These are phyloP conservation scores for Capronia coronata DNA, from an alignment of 2,329 filamentous ascomycete genomes.

Conservation along the genomic window DNA sequence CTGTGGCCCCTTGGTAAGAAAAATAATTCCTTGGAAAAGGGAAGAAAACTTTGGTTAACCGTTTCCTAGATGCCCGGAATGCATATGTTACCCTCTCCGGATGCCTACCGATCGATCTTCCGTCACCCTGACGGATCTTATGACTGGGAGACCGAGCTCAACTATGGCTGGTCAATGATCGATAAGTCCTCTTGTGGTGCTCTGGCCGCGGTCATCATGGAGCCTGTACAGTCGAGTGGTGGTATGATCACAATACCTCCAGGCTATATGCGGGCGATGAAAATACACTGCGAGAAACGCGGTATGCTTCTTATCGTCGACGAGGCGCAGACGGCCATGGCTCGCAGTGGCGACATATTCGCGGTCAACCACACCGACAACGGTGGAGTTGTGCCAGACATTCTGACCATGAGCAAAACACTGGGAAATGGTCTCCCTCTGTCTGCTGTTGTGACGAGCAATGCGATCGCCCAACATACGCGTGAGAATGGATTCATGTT, in stretches of 20 bases:
- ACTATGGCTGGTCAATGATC: constrained; percentile 56
- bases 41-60: too few relatives aligned
- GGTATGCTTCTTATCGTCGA: constrained; percentile 55
- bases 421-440: constrained; percentile 56
- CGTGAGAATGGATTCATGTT: constrained; percentile 51
- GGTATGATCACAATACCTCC: constrained; percentile 55
- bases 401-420: constrained; percentile 56
- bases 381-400: constrained; percentile 52
- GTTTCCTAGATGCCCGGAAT: constrained; percentile 55
- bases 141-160: constrained; percentile 60
- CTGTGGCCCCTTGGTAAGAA: constrained; percentile 39
- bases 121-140: constrained; percentile 53
- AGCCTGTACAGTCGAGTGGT: constrained; percentile 54
- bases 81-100: constrained; percentile 53
- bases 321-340: constrained; percentile 55
- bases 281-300: constrained; percentile 48
- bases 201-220: constrained; percentile 57
- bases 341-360: constrained; percentile 53
- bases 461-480: constrained; percentile 46
- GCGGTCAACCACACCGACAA: constrained; percentile 55
- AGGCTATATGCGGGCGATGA: constrained; percentile 54
- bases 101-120: constrained; percentile 58
- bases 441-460: constrained; percentile 51
- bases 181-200: constrained; percentile 56
- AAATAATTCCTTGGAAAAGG: too few relatives aligned